Base-by-base conservation (phyloP, 2,329 filamentous ascomycete genomes). In the Xylaria sp. region DNA sequence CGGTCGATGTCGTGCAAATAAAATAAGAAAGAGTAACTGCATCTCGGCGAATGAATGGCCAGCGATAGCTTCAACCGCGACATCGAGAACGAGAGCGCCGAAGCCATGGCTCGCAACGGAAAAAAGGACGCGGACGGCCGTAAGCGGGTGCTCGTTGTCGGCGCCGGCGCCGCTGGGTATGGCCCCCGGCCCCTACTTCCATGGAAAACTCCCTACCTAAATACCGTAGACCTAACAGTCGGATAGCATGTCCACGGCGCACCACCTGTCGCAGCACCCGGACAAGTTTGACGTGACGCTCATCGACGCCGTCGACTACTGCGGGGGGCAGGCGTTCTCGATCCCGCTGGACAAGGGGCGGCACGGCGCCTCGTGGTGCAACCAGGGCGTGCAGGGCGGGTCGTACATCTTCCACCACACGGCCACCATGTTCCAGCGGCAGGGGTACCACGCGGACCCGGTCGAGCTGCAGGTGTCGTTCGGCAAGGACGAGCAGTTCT, bases 281-380 rank as follows among this genome's bases (percentile, higher is more conserved):
- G 78, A 82, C 52, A 82, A 80, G 61, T 86, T 85, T 69, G 76
- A 83, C 41, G 77, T 86, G 18, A 86, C 82, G 1, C 64, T 86
- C 29, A 76, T 83, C 54, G 80, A 83, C 50, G 78, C 81, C 1
- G 78, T 79, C 7, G 74, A 82, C 63, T 84, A 84, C 63, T 85
- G 83, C 63, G 83, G 83, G 50, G 83, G 83, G 0, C 83, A 87
- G 64, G 83, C 83, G 1, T 86, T 84, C 67, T 85, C 82, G 3
- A 84, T 86, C 41, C 78, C 80, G 16, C 67, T 87, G 16, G 78
- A 86, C 62, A 82, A 84, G 63, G 70, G 80, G 29, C 78, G 76
- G 40, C 76, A 84, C 63, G 83, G 82, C n/a, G 81, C 83, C 2
- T 78, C 77, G 50, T 86, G 82, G 82, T 75, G 84, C 61, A 86